These are phyloP conservation scores for Heterobasidion irregulare DNA, from an alignment of 1,284 basidiomycete genomes.

Conservation along the genomic window DNA sequence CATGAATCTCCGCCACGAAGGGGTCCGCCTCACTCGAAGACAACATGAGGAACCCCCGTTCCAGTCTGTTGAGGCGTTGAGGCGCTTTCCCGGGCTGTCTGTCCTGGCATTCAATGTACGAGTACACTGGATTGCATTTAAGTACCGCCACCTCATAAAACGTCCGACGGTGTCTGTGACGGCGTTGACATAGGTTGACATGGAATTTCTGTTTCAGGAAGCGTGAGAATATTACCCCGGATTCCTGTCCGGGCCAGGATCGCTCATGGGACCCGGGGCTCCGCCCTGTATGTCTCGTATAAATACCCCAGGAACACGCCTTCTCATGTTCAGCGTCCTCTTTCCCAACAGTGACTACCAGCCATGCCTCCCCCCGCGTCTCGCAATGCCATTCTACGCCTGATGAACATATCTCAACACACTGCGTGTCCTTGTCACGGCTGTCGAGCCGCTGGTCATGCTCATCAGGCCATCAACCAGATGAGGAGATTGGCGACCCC, in stretches of 20 bases:
- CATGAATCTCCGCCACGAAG: too few relatives aligned
- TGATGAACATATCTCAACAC: constrained; percentile 67
- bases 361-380: constrained; percentile 44
- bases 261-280: background rate
- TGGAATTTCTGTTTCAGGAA: background rate
- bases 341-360: background rate
- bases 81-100: too few relatives aligned
- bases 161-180: too few relatives aligned
- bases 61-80: too few relatives aligned
- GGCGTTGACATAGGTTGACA: too few relatives aligned
- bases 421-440: constrained; percentile 73
- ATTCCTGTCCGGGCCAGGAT: background rate
- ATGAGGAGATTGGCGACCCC: constrained; percentile 80
- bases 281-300: background rate
- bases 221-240: background rate
- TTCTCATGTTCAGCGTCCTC: constrained; percentile 1
- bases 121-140: too few relatives aligned
- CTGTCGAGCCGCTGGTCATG: constrained; percentile 37
- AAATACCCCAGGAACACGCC: background rate
- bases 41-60: too few relatives aligned
- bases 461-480: constrained; percentile 43
- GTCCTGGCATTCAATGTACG: too few relatives aligned
- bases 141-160: too few relatives aligned
- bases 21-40: too few relatives aligned
- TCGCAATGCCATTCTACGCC: constrained; percentile 53